Evolutionary conservation across 2,329 filamentous ascomycete genomes (phyloP), one percentile per base, ranked within the genome.

Genomic region (Fulvia fulva): DNA sequence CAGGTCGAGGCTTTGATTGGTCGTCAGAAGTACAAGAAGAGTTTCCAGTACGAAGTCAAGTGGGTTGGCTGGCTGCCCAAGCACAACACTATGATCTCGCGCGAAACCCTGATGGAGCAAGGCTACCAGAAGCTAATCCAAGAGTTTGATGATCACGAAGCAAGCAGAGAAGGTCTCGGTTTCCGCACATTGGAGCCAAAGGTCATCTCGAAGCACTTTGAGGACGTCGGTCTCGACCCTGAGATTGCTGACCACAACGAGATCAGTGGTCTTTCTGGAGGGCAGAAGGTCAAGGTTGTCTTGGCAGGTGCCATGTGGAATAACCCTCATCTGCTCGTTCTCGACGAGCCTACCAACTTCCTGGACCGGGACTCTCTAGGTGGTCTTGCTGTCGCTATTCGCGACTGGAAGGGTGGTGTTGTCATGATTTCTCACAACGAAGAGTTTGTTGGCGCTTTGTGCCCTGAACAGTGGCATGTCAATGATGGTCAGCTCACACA

Each of bases 381-480:
- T 71, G 94, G 93, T 75, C 84, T 99, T 56, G 92, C 94, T n/a
- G 91, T 96, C 43, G 94, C 94, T 65, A 97, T 99, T 70, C 90
- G 92, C 67, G 94, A 97, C 73, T 99, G 95, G 85, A 95, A 91
- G 80, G 94, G 94, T 66, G 94, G 94, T 75, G 94, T 99, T 1
- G 92, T 99, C 64, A 96, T 99, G 87, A 99, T 99, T 76, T 97
- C 92, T 62, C 94, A 99, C 79, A 97, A 99, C 83, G 92, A 97
- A 73, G 94, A 99, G 76, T 99, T 99, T 70, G 92, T 99, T 53
- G 92, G 93, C 59, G 93, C 93, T 2, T 86, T 99, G 11, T 94
- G 94, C 77, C 90, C 89, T 3, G 95, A 99, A 80, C 92, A 97
- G 77, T 96, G 94, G 90, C 89, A 95, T 76, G 90, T 99, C 65